Conservation (phyloP, 2,329 filamentous ascomycete genomes). For the Plenodomus biglobosus region DNA sequence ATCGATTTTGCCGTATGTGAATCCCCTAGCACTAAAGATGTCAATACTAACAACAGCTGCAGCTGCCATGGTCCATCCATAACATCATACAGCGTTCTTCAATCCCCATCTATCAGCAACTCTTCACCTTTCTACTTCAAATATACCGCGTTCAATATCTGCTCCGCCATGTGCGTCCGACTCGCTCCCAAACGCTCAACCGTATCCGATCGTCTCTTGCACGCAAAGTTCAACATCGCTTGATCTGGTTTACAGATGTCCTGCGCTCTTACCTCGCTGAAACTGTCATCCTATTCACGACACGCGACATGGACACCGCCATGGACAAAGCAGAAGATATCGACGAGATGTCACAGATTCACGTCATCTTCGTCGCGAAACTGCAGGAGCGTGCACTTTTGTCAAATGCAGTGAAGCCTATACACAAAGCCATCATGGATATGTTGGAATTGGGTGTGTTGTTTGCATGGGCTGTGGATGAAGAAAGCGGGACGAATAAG, state of each 20-base stretch:
- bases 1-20: conserved; percentile 68
- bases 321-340: conserved; percentile 69
- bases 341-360: conserved; percentile 75
- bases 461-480: conserved; percentile 63
- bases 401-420: conserved; percentile 66
- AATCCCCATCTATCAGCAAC: conserved; percentile 66
- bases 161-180: conserved; percentile 57
- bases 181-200: conserved; percentile 7
- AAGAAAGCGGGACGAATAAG: conserved; percentile 30
- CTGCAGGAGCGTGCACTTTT: conserved; percentile 71
- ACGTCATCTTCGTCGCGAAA: conserved; percentile 63
- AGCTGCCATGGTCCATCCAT: conserved; percentile 59
- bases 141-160: conserved; percentile 69
- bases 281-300: conserved; percentile 67
- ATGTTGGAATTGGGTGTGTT: conserved; percentile 73
- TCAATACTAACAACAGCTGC: not conserved
- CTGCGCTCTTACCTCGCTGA: conserved; percentile 76
- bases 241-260: conserved; percentile 76
- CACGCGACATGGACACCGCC: conserved; percentile 56
- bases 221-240: conserved; percentile 64
- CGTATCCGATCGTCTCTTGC: conserved; percentile 9
- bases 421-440: conserved; percentile 72
- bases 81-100: conserved; percentile 73
- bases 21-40: not conserved
- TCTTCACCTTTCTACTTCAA: conserved; percentile 78